These are phyloP conservation scores for Nigrograna mackinnonii DNA, from an alignment of 2,329 filamentous ascomycete species.

Conservation along the genomic window DNA sequence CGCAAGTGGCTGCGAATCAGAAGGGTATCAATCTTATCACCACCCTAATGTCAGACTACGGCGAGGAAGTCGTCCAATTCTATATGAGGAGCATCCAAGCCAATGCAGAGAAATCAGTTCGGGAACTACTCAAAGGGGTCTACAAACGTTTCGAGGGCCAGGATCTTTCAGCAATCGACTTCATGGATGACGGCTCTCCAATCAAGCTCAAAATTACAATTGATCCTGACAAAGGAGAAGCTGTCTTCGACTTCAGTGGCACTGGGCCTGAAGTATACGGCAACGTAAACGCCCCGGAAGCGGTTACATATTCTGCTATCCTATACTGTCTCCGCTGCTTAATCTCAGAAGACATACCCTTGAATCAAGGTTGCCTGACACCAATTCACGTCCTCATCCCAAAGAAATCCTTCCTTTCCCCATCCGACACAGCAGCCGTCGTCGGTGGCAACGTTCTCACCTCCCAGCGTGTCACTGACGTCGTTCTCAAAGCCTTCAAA, in stretches of 20 bases:
- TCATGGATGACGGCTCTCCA: conserved; percentile 85
- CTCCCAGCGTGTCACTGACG: conserved; percentile 76
- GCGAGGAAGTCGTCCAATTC: conserved; percentile 75
- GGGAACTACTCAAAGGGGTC: conserved; percentile 73
- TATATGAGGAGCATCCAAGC: conserved; percentile 84
- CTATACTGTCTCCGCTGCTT: conserved; percentile 84
- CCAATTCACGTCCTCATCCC: conserved; percentile 78
- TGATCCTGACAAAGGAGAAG: conserved; percentile 72
- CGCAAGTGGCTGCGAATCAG: conserved; percentile 84
- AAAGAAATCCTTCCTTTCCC: conserved; percentile 71
- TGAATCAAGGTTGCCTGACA: conserved; percentile 83
- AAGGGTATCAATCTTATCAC: conserved; percentile 81
- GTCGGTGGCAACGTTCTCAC: conserved; percentile 85
- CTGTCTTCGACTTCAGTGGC: conserved; percentile 76
- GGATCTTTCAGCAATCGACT: conserved; percentile 75
- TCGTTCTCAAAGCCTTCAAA: conserved; percentile 78
- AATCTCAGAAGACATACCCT: conserved; percentile 78
- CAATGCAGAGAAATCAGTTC: conserved; percentile 77
- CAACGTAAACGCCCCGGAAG: conserved; percentile 80
- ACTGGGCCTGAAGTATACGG: conserved; percentile 80
- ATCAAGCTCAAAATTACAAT: conserved; percentile 78
- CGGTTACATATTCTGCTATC: conserved; percentile 81
- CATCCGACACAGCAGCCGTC: conserved; percentile 76
- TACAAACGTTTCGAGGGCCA: conserved; percentile 69
- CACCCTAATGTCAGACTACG: conserved; percentile 75